These are phyloP conservation scores for Escallonia herrerae DNA, from an alignment of 129 eudicot species.

Conservation along the genomic window DNA sequence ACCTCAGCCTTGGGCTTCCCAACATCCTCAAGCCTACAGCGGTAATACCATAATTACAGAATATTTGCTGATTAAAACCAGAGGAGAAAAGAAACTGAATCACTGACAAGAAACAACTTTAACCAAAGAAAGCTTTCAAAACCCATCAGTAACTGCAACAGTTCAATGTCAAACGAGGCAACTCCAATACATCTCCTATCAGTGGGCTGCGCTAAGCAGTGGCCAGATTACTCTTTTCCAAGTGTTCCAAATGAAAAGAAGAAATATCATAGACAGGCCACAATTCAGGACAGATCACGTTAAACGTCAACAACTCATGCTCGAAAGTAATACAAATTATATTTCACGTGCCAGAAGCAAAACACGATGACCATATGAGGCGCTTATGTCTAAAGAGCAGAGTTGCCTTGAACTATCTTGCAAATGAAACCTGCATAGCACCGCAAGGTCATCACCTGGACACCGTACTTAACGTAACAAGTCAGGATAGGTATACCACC, in stretches of 20 bases:
- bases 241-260: background rate
- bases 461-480: no score
- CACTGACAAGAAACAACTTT: background rate
- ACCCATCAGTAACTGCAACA: background rate
- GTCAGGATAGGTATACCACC: no score
- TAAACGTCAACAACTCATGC: no score
- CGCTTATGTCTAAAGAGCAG: no score
- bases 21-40: conserved; percentile 80
- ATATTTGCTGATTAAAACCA: background rate
- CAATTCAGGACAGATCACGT: no score
- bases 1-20: conserved; percentile 96
- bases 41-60: conserved; percentile 1
- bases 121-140: background rate
- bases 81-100: background rate
- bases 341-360: no score
- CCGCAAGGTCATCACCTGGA: no score
- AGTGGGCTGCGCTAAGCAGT: background rate
- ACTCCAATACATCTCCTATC: background rate
- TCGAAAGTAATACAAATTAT: no score
- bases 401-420: no score
- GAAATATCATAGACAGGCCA: no score
- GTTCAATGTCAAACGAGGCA: background rate
- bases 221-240: background rate
- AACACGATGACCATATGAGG: no score
- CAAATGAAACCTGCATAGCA: no score